Evolutionary conservation across 805 yeast genomes (phyloP).

Genomic region (Lachancea nothofagi): DNA sequence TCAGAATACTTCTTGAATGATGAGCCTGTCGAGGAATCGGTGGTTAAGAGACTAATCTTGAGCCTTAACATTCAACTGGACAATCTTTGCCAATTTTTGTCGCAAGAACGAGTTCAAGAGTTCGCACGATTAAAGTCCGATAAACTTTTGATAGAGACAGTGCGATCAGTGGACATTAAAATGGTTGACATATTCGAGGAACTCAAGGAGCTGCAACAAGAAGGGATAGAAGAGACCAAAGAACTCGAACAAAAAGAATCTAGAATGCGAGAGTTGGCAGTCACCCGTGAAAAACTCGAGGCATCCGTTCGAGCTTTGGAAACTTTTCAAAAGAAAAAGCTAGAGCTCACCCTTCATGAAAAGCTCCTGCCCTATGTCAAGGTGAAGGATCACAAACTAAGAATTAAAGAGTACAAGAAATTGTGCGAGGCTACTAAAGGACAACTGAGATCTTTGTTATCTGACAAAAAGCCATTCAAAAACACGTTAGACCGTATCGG

Average conservation of each 20-base stretch:
- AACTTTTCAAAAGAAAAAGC: conserved; percentile 42
- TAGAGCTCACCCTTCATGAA: conserved; percentile 43
- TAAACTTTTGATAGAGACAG: conserved; percentile 67
- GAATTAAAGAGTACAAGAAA: conserved; percentile 25
- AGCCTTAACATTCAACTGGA: conserved; percentile 74
- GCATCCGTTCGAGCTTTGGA: conserved; percentile 45
- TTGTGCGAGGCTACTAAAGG: conserved; percentile 26
- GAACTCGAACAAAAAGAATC: conserved; percentile 31
- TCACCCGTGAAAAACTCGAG: conserved; percentile 36
- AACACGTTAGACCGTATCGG: conserved; percentile 26
- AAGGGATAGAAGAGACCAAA: conserved; percentile 36
- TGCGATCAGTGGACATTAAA: conserved; percentile 67
- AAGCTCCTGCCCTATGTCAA: conserved; percentile 46
- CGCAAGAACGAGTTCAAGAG: conserved; percentile 92
- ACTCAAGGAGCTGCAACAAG: conserved; percentile 47
- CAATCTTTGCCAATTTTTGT: conserved; percentile 87
- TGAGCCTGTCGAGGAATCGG: conserved; percentile 36
- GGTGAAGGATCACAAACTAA: conserved; percentile 36
- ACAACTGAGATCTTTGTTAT: conserved; percentile 23
- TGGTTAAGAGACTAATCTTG: conserved; percentile 42
- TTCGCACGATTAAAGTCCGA: conserved; percentile 81
- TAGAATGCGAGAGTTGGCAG: conserved; percentile 32
- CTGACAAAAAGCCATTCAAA: conserved; percentile 25
- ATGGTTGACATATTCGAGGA: conserved; percentile 52
- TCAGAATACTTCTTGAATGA: conserved; percentile 52